Base-by-base conservation (phyloP, 2,329 filamentous ascomycete genomes). In the Penicillium freii region DNA sequence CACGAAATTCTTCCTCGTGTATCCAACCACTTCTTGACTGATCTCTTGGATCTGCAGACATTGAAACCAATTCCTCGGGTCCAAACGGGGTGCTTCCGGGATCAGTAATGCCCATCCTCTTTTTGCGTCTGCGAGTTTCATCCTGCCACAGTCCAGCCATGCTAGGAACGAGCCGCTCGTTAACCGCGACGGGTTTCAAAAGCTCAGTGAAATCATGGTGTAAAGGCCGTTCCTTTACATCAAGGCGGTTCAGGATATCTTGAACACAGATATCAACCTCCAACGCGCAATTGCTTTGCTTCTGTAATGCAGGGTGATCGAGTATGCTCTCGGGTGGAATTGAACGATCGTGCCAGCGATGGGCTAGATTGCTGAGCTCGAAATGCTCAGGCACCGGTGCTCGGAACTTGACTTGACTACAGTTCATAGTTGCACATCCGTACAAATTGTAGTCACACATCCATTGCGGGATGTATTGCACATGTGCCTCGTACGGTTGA, bases 381-480 rank as follows among this genome's bases (percentile, higher is more conserved):
- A 86, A 79, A 66, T 84, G 86, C 9, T 82, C 78, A 0, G 92
- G 92, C 2, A 97, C 79, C 0, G 92, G 92, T 2, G 81, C 80
- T 54, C 94, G 85, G 69, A 96, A 97, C 29, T 77, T 81, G 1
- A 87, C 84, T 61, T 85, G 89, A 10, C 80, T 80, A 49, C 86
- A 88, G 57, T 93, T 84, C 62, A 97, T 86, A 67, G 93, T 95
- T 55, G 86, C 88, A 71, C 94, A 99, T 7, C 95, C 95, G 72
- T 96, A 97, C 64, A 99, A 80, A 71, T 97, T 99, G 79, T 95
- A 99, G 73, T 99, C 95, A 62, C 88, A 89, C 94, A 99, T 97
- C 84, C 95, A 99, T 75, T 99, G 95, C 10, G 94, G 81, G 9
- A 97, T 78, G 71, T 92, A 97, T 70, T 96, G 91, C 60, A 97